Evolutionary conservation across 768 basidiomycete species (phyloP), one percentile per base, ranked within the genome.

Genomic region (Russula olivacea): DNA sequence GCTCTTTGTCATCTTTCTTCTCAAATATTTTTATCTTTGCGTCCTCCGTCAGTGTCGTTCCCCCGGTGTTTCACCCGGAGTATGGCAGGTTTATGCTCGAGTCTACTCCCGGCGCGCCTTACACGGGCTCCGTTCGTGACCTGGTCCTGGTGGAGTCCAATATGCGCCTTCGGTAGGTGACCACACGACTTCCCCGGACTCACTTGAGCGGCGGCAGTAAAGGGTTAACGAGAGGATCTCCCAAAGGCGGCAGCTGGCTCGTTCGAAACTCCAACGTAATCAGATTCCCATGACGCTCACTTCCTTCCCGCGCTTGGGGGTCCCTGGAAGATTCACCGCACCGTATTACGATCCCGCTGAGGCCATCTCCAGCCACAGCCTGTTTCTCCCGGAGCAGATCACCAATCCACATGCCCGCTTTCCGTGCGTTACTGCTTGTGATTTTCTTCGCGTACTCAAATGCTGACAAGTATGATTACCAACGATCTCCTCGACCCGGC

Each of bases 71-170:
- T 71, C 97, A 98, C 72, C 96, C 96, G 19, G 97, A 99, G 75
- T 99, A 98, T 77, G 97, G 97, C 45, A 83, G 95, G 43, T 98
- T 91, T 77, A 99, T 99, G 97, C 81, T 99, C 57, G 97, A 99
- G 73, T 93, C 93, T 3, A 99, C 96, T 0, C 97, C 97, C 0
- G 97, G 97, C 2, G 85, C 87, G 54, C 97, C 97, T 2, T 98
- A 98, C 76, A 89, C 91, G 6, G 93, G 92, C 11, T 87, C 83
- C 17, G 84, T 98, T 45, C 80, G 81, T 28, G 93, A 96, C 73
- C 81, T 98, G 21, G 79, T 98, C 41, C 83, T 87, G 6, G 95
- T 99, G 6, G 96, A 99, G 76, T 76, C 79, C 52, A 94, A 98
- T 74, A 99, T 99, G 97, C 86, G 89, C 50, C 92, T 93, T 73